Base-by-base conservation (phyloP, 208 protist species). In the Crithidia expoeki region DNA sequence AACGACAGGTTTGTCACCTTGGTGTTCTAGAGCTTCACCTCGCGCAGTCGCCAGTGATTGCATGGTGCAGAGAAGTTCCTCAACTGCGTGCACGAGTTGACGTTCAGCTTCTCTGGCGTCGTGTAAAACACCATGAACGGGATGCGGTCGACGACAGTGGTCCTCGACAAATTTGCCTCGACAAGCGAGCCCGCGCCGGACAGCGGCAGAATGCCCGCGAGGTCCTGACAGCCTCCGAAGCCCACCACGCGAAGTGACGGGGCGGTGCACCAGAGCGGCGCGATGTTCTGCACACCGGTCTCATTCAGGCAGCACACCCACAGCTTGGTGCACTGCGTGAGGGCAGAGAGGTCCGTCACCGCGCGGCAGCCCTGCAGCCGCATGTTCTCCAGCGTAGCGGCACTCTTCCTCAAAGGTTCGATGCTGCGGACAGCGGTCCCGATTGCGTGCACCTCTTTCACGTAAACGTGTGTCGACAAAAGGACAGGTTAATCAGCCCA, bases 251-350 rank as follows among this genome's bases (percentile, higher is more conserved):
- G 60, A 42, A 65, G 60, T 2, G 60, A 14, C n/a, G 46, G 10
- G 30, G 42, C 46, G 19, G 46, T 55, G n/a, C 21, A 14, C 60
- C 46, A 65, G 36, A 65, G 44, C 2, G 60, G 46, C 32, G 42
- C 32, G 14, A 65, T 52, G 46, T 23, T 55, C 12, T 27, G n/a
- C 60, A 65, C 46, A 25, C 30, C 32, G 1, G 60, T 55, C 46
- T 9, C 28, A 42, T 65, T 46, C 32, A 65, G 30, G 60, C 60
- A 42, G 30, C 60, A 65, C 30, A 36, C 60, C 4, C n/a, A n/a
- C 60, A 65, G 32, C 28, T 36, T 16, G 2, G 60, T 65, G 46
- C 60, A 65, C 2, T 27, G 11, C 12, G 32, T 55, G 30, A 65
- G 60, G 12, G 32, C 46, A 5, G 10, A 28, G 23, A 65, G 14